Percentiles rank a stretch among this genome's conserved stretches.
phyloP scores from a whole-genome alignment of 2,329 filamentous ascomycete genomes.

The Aspergillus fijiensis region DNA sequence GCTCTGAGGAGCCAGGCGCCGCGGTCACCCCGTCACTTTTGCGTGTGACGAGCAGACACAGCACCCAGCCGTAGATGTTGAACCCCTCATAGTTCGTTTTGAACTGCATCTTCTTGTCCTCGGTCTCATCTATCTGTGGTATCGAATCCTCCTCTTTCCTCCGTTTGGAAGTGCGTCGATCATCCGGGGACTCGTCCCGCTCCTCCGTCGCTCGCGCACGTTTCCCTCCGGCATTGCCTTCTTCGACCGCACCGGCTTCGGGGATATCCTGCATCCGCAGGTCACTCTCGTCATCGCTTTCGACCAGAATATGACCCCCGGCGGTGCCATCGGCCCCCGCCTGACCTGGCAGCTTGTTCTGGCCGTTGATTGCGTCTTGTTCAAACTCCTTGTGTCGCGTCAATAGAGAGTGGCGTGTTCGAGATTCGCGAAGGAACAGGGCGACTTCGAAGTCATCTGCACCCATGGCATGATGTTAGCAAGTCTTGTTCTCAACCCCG shows the following conservation, averaged over 20 bases:
- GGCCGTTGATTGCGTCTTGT: constrained; percentile 37
- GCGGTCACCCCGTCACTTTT: constrained; percentile 52
- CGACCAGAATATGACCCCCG: constrained; percentile 53
- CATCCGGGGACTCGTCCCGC: constrained; percentile 21
- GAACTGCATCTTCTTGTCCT: constrained; percentile 89
- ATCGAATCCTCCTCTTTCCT: constrained; percentile 36
- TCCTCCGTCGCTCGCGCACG: constrained; percentile 16
- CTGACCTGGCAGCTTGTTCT: neutral
- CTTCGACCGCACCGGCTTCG: constrained; percentile 32
- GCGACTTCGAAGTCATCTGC: constrained; percentile 93
- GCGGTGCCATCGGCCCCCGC: constrained; percentile 13
- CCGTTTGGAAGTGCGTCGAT: constrained; percentile 24
- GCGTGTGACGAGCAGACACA: constrained; percentile 85
- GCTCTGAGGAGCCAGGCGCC: constrained; percentile 34
- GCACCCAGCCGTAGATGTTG: constrained; percentile 87
- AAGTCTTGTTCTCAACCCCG: neutral
- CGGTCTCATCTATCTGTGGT: constrained; percentile 43
- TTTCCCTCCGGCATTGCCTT: constrained; percentile 16
- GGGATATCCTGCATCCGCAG: constrained; percentile 59
- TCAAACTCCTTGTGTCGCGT: constrained; percentile 79
- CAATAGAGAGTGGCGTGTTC: constrained; percentile 79
- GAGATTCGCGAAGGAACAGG: constrained; percentile 86
- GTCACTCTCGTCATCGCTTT: constrained; percentile 57
- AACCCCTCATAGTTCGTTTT: constrained; percentile 92
- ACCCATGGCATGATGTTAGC: constrained; percentile 1